Base-by-base conservation (phyloP, 169 alveolate species). In the Plasmodium chabaudi region DNA sequence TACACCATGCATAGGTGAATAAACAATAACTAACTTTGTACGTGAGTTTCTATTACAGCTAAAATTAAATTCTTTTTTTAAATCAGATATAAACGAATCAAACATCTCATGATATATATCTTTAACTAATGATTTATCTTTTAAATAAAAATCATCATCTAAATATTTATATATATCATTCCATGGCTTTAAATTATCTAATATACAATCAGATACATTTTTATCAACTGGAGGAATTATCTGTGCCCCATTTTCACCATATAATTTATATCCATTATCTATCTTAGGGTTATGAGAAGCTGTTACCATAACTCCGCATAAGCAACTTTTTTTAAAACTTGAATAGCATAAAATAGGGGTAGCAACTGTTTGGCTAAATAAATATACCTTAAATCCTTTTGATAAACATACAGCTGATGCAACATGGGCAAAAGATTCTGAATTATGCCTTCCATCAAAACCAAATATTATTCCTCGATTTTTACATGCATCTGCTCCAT, bases 1-100 rank as follows among this genome's bases (percentile, higher is more conserved):
- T 13, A 95, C 96, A 13, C 98, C 98, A 87, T 96, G 98, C 95
- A 96, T 89, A 46, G 97, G 95, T n/a, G 98, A 94, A 87, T 94
- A 95, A 12, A 94, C 95, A 60, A 96, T 73, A 72, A 60, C 82
- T 34, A 94, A 89, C 46, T 88, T 87, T 27, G 93, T 61, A 57
- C 82, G 92, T 49, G 92, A 88, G 55, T 72, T 75, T 61, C 89
- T 44, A 72, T 87, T 42, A 67, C 74, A 51, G 61, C 88, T 86
- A 59, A 88, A 84, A 71, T 88, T 69, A 88, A 82, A 92, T 47
- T 88, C 92, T 23, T 73, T 75, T 57, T 92, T 86, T 46, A 93
- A 25, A 23, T 89, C 95, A 23, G 72, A 39, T 65, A 91, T 88
- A 74, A 93, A 93, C 1, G 88, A 57, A 46, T 84, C 88, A 60